phyloP scores from a whole-genome alignment of 371 early-diverging fungal species.

The Mucor piriformis region DNA sequence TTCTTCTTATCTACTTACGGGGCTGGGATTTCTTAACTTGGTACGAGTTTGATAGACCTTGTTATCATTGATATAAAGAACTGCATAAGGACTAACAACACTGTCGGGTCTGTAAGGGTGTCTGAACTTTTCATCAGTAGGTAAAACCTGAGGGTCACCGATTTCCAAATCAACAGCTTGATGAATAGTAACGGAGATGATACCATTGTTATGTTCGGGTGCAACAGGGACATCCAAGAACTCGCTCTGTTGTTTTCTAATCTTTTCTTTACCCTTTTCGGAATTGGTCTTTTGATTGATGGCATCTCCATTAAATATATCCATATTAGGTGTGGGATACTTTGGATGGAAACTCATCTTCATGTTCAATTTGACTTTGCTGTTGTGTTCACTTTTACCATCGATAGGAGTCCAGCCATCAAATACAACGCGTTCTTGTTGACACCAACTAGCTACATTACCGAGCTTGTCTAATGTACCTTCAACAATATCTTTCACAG shows the following conservation, averaged over 20 bases:
- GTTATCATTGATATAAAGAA: conserved; percentile 43
- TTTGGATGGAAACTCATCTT: conserved; percentile 51
- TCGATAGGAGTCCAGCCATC: conserved; percentile 53
- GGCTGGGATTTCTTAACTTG: conserved; percentile 40
- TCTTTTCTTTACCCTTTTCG: conserved; percentile 6
- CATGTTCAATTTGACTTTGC: conserved; percentile 39
- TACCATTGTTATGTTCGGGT: conserved; percentile 37
- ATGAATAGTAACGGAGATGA: conserved; percentile 35
- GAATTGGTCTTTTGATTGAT: conserved; percentile 15
- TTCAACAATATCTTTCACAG: conserved; percentile 38
- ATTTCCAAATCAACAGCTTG: conserved; percentile 49
- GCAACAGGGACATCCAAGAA: conserved; percentile 16
- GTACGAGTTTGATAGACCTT: conserved; percentile 41
- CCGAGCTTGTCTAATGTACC: conserved; percentile 38
- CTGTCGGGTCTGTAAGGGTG: conserved; percentile 43
- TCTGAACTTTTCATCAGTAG: conserved; percentile 32
- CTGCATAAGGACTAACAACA: conserved; percentile 45
- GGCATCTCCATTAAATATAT: conserved; percentile 15
- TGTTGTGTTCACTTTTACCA: conserved; percentile 29
- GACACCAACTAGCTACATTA: conserved; percentile 34
- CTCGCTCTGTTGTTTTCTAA: conserved; percentile 13
- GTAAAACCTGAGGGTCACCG: conserved; percentile 32
- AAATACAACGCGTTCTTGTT: conserved; percentile 41
- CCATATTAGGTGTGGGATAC: conserved; percentile 31
- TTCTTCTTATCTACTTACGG: conserved; percentile 28